Percentiles rank a stretch among this genome's conserved stretches.
These are phyloP conservation scores for Talaromyces sp. DNA, from an alignment of 2,329 filamentous ascomycete species.

Conservation along the genomic window DNA sequence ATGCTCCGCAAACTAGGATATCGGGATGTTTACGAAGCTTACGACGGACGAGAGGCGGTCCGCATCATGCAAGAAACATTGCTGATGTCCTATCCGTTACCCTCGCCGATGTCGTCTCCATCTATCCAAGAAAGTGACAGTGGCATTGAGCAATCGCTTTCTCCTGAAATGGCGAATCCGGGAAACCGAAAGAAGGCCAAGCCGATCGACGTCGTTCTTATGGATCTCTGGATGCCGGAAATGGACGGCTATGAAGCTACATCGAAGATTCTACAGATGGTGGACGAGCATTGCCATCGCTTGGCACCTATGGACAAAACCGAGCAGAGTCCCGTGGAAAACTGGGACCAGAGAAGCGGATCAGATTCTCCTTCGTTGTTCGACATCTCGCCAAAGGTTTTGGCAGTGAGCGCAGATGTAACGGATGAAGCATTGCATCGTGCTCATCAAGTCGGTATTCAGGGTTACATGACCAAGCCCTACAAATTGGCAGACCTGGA, in stretches of 20 bases:
- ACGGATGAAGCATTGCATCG: slow-evolving; percentile 62
- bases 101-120: slow-evolving; percentile 20
- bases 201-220: slow-evolving; percentile 63
- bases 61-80: slow-evolving; percentile 55
- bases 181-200: slow-evolving; percentile 32
- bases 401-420: slow-evolving; percentile 67
- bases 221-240: slow-evolving; percentile 76
- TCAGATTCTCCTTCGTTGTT: slow-evolving; percentile 26
- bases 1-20: slow-evolving; percentile 70
- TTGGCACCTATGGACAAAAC: slow-evolving; percentile 22
- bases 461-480: slow-evolving; percentile 67
- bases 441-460: slow-evolving; percentile 63
- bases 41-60: slow-evolving; percentile 68
- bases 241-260: slow-evolving; percentile 72
- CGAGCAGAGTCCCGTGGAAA: slow-evolving; percentile 14
- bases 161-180: slow-evolving; percentile 25
- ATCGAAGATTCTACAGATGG: slow-evolving; percentile 59
- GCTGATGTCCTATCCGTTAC: slow-evolving; percentile 25
- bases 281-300: slow-evolving; percentile 37
- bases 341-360: slow-evolving; percentile 19
- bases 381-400: slow-evolving; percentile 49
- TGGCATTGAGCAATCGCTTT: slow-evolving; percentile 20
- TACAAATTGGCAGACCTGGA: slow-evolving; percentile 64
- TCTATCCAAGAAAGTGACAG: slow-evolving; percentile 24
- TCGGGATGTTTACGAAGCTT: slow-evolving; percentile 61